A percentile compares a stretch with the other conserved stretches of the same genome.
These are phyloP conservation scores for Fragaria ananassa DNA, from an alignment of 306 rosid species.

Conservation along the genomic window DNA sequence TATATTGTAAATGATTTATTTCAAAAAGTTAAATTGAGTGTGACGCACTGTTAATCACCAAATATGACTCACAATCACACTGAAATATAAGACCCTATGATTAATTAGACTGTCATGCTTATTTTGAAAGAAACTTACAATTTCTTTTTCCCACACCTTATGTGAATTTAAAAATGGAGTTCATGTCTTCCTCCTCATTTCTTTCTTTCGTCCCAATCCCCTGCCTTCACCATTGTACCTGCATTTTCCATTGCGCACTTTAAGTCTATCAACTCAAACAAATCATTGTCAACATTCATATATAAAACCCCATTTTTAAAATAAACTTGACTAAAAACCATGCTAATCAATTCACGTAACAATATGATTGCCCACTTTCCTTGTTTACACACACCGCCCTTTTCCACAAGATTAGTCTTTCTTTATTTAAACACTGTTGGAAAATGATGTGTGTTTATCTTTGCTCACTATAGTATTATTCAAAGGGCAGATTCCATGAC, in stretches of 20 bases:
- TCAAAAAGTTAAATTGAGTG: too few relatives aligned
- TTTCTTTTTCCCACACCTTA: background rate
- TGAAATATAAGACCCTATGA: too few relatives aligned
- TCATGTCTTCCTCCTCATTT: background rate
- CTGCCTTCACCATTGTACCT: background rate
- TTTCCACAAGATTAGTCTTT: background rate
- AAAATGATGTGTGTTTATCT: background rate
- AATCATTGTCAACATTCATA: background rate
- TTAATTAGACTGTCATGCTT: background rate
- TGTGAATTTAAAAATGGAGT: background rate
- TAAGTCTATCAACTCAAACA: background rate
- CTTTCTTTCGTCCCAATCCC: background rate
- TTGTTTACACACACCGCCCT: background rate
- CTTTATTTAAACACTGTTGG: background rate
- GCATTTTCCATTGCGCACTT: slow-evolving; percentile 1
- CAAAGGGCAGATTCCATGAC: background rate
- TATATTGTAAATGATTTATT: too few relatives aligned
- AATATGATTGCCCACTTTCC: slow-evolving; percentile 9
- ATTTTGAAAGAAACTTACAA: background rate
- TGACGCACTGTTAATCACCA: too few relatives aligned
- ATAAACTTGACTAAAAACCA: background rate
- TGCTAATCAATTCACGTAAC: background rate
- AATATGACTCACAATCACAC: background rate
- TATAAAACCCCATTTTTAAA: background rate
- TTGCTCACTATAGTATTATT: background rate